Base-by-base conservation (phyloP, 1,284 basidiomycete genomes). In the Malassezia arunalokei region DNA sequence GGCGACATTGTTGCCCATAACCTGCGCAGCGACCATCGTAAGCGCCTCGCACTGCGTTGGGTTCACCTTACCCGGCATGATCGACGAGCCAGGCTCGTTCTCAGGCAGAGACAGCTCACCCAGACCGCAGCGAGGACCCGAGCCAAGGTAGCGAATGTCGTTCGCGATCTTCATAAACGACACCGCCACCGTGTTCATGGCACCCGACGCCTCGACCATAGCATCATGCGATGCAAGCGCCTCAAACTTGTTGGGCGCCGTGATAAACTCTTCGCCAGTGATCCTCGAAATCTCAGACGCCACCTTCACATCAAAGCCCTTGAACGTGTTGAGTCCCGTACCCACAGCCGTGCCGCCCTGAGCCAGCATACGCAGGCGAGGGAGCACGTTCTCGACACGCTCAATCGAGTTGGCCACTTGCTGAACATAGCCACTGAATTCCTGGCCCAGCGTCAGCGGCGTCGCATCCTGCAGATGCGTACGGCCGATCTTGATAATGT, bases 21-120 rank as follows among this genome's bases (percentile, higher is more conserved):
- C 92, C 76, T 98, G 94, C 0, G 92, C 89, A 43, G 90, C 88
- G 40, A 98, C 89, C 94, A 98, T 98, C 24, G 94, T 98, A 57
- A 75, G 60, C 9, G 94, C 94, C 78, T 99, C 94, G 68, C 94
- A 98, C 76, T 99, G 94, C 5, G 94, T 99, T 14, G 94, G 94
- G 78, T 99, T 99, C 55, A 99, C 94, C 77, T 99, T 98, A 60
- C 94, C 94, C 17, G 94, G 94, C 94, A 99, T 99, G 78, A 99
- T 98, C 58, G 89, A 94, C 71, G 88, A 94, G 55, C 94, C 94
- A 40, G 94, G 94, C 76, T 99, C 94, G 75, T 99, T 99, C 78
- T 98, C 94, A 17, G 94, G 94, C 54, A 98, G 77, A 66, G 80
- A 82, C 46, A 99, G 78, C 77, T 99, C 94, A 32, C 94, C 94